Evolutionary conservation across 805 yeast genomes (phyloP).

Genomic region (Wickerhamiella siamensis): DNA sequence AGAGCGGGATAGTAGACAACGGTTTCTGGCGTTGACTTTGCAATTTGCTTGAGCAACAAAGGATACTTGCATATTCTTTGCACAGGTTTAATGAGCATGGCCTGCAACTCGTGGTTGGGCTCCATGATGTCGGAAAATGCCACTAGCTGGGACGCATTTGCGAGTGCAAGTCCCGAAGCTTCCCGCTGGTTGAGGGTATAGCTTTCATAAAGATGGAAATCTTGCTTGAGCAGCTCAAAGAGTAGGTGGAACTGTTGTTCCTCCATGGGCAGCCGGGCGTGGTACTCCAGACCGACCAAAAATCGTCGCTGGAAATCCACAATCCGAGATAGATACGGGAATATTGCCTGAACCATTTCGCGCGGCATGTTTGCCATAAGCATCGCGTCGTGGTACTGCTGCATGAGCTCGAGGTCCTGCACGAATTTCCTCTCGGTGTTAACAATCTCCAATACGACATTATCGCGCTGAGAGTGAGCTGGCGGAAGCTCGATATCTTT

Average conservation of each 20-base stretch:
- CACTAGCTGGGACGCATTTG: constrained; percentile 42
- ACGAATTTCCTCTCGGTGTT: constrained; percentile 89
- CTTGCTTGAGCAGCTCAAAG: constrained; percentile 71
- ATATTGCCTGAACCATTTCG: constrained; percentile 65
- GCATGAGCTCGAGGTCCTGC: constrained; percentile 69
- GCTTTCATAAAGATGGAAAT: constrained; percentile 80
- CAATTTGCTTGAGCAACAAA: constrained; percentile 51
- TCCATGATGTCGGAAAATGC: constrained; percentile 49
- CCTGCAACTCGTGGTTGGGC: constrained; percentile 78
- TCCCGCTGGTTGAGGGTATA: constrained; percentile 86
- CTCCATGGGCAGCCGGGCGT: constrained; percentile 56
- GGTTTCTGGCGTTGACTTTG: constrained; percentile 44
- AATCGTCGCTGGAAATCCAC: constrained; percentile 88
- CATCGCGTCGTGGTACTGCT: constrained; percentile 53
- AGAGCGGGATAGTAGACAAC: constrained; percentile 53
- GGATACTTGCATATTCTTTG: constrained; percentile 96
- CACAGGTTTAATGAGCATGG: constrained; percentile 82
- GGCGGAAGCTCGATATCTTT: constrained; percentile 5
- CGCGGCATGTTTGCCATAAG: constrained; percentile 53
- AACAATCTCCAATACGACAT: constrained; percentile 70
- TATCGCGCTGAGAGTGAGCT: constrained; percentile 36
- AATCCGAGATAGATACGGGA: constrained; percentile 72
- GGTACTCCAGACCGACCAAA: constrained; percentile 77
- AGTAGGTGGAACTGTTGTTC: constrained; percentile 81
- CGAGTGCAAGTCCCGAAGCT: constrained; percentile 64